phyloP scores from a whole-genome alignment of 441 rosid species.

The Aleurites moluccanus region DNA sequence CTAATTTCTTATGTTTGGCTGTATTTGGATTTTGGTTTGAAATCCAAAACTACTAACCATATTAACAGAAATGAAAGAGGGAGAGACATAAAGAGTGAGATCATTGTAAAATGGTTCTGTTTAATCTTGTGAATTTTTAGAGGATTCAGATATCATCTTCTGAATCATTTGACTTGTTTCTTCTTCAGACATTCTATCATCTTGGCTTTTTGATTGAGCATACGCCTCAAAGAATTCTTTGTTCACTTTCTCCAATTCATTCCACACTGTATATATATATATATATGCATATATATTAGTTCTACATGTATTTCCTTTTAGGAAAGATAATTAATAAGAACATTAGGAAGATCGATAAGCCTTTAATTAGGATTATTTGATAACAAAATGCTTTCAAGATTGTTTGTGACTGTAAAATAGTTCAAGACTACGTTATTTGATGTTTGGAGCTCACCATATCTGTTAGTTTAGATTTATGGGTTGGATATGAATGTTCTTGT shows the following conservation, averaged over 20 bases:
- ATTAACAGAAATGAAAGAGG: not conserved
- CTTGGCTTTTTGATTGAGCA: constrained; percentile 55
- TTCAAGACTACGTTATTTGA: no score
- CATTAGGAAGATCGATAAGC: no score
- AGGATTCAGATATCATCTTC: constrained; percentile 59
- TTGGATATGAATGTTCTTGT: no score
- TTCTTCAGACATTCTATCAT: constrained; percentile 72
- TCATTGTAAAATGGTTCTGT: not conserved
- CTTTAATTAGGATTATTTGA: no score
- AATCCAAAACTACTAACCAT: constrained; percentile 9
- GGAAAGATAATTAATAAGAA: no score
- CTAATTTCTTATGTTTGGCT: no score
- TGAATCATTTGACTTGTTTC: constrained; percentile 79
- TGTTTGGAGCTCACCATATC: no score
- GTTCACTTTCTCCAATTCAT: constrained; percentile 86
- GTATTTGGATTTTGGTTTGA: not conserved
- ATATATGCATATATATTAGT: no score
- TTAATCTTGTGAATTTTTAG: constrained; percentile 41
- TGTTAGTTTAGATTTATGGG: no score
- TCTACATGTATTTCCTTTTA: no score
- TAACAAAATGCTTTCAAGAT: no score
- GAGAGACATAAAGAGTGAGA: not conserved
- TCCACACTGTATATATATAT: constrained; percentile 62
- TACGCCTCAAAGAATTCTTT: constrained; percentile 85
- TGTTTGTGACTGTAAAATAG: no score